phyloP scores from a whole-genome alignment of 305 asterid species.

The Solanum hybrid region DNA sequence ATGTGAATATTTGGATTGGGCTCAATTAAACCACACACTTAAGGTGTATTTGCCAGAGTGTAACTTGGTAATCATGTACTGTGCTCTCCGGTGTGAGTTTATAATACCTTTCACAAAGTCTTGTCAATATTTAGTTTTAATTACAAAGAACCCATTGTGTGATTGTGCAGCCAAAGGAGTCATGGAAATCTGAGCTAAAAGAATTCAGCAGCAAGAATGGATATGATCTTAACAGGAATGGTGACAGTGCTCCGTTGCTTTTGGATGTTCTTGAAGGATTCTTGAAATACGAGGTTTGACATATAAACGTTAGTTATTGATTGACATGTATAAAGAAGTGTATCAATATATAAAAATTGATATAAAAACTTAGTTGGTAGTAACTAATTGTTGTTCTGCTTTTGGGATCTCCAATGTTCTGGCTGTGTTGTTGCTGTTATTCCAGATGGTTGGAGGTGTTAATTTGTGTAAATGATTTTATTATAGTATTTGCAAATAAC shows the following conservation, averaged over 20 bases:
- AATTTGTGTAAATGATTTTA: not conserved
- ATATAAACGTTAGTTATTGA: not conserved
- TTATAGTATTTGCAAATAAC: not conserved
- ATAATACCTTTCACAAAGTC: not conserved
- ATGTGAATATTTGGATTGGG: constrained; percentile 95
- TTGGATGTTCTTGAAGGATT: constrained; percentile 98
- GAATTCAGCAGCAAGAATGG: constrained; percentile 90
- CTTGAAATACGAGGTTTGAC: constrained; percentile 84
- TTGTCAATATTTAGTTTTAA: not conserved
- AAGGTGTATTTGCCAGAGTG: constrained; percentile 90
- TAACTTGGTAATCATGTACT: constrained; percentile 50
- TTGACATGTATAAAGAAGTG: not conserved
- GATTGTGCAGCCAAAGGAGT: constrained; percentile 62
- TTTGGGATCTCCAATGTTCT: not conserved
- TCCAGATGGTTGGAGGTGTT: not conserved
- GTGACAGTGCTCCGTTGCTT: constrained; percentile 89
- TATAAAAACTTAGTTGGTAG: not conserved
- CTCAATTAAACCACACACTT: constrained; percentile 71
- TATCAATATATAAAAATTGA: not conserved
- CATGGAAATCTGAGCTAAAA: constrained; percentile 88
- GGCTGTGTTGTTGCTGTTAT: not conserved
- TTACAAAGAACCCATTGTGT: not conserved
- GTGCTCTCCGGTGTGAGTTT: not conserved
- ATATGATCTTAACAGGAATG: constrained; percentile 75
- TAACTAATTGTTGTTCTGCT: not conserved